Base-by-base conservation (phyloP, 2,329 filamentous ascomycete species). In the Claviceps maximensis region DNA sequence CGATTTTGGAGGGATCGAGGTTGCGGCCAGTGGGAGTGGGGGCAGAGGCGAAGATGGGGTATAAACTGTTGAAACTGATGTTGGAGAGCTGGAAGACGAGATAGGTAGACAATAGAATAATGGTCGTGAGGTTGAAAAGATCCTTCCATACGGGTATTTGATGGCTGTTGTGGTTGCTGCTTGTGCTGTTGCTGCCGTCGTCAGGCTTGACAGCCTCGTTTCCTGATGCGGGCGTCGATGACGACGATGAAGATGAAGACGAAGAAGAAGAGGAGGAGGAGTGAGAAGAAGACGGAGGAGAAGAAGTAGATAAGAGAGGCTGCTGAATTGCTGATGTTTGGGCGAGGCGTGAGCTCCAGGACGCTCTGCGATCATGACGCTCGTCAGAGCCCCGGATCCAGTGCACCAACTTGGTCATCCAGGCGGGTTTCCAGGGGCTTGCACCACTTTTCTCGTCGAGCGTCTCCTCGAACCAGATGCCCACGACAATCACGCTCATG, bases 41-140 rank as follows among this genome's bases (percentile, higher is more conserved):
- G 0, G 86, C 82, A 52, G 90, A 83, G 0, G 85, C 87, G 61
- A 97, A 98, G 52, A 97, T 91, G 1, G 93, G 93, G 62, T 94
- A 98, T 0, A 98, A 74, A 19, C 88, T 91, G 69, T 95, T 96
- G 76, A 90, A 98, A 3, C 89, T 89, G 58, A 96, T 89, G 67
- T 97, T 97, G 56, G 87, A 84, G 5, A 98, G 76, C 62, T 96
- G 90, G 64, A 97, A 98, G 49, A 97, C 84, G 45, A 96, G 79
- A 63, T 95, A 97, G 0, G 90, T 94, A 51, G 80, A 66, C 6
- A 98, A 78, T 0, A 98, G 77, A 2, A 94, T 73, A 13, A 96
- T 66, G 0, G 89, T 95, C 55, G 93, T 89, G 54, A 83, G 78
- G 62, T 87, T 95, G 50, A 91, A 75, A 1, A 95, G 63, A 45